Percentiles rank a stretch among this genome's conserved stretches.
Conservation (phyloP, 2,329 filamentous ascomycete species). For the Calonectria multiphialidica region DNA sequence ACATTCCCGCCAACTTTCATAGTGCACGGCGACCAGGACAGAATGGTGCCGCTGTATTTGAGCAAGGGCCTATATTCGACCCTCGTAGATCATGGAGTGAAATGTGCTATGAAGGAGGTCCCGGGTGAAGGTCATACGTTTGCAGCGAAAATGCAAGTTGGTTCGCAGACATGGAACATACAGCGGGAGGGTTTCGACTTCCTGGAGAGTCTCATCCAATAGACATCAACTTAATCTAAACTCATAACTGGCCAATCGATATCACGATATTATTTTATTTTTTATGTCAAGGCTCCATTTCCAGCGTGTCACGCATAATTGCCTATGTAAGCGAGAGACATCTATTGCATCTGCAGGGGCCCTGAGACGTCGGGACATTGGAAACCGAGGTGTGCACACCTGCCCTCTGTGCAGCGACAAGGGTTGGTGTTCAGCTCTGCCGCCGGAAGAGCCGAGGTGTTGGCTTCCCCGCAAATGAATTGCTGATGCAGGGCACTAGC, state of each 20-base stretch:
- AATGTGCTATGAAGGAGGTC: conserved; percentile 51
- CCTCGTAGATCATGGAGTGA: conserved; percentile 45
- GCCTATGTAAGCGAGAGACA: not conserved
- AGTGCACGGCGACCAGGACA: conserved; percentile 54
- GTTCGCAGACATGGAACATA: conserved; percentile 48
- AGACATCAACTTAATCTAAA: not conserved
- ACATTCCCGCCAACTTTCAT: conserved; percentile 54
- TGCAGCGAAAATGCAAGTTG: conserved; percentile 55
- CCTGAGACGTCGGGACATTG: not conserved
- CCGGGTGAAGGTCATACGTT: conserved; percentile 58
- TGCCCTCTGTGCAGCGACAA: not conserved
- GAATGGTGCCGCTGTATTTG: conserved; percentile 52
- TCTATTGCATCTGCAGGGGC: not conserved
- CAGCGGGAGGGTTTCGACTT: conserved; percentile 57
- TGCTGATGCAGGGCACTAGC: not conserved
- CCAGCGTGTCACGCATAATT: not conserved
- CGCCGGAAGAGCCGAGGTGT: not conserved
- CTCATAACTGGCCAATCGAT: not conserved
- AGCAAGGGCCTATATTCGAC: conserved; percentile 46
- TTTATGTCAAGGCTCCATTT: not conserved
- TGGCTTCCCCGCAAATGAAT: conserved; percentile 1
- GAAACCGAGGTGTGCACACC: conserved; percentile 3
- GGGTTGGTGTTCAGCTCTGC: not conserved
- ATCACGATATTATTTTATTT: too few relatives aligned
- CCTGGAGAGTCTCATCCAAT: conserved; percentile 44